Percentiles rank a stretch among this genome's conserved stretches.
Evolutionary conservation across 129 eudicot species (phyloP).

Genomic region (Tanacetum coccineum): DNA sequence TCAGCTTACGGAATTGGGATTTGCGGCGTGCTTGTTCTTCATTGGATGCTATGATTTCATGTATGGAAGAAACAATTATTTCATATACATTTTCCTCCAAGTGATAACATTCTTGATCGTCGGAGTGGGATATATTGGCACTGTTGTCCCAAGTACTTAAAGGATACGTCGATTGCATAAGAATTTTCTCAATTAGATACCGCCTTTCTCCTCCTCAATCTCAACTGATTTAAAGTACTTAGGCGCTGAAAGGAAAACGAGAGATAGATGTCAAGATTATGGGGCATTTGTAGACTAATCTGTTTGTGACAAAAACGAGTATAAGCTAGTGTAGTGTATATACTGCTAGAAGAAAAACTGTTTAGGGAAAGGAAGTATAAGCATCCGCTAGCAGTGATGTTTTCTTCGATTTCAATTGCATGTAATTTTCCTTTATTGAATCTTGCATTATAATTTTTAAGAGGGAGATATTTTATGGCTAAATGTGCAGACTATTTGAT

Average conservation of each 20-base stretch:
- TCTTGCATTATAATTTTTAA: conserved; percentile 13
- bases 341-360: conserved; percentile 8
- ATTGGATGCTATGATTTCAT: conserved; percentile 79
- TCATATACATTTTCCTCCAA: conserved; percentile 83
- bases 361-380: conserved; percentile 13
- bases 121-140: conserved; percentile 89
- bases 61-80: conserved; percentile 65
- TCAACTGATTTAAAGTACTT: conserved; percentile 15
- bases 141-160: conserved; percentile 53
- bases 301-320: conserved; percentile 7
- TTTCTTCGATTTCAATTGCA: conserved; percentile 10
- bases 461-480: conserved; percentile 10
- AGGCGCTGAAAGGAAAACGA: background rate
- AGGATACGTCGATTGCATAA: background rate
- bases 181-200: background rate
- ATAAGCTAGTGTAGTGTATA: conserved; percentile 7
- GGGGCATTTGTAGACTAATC: background rate
- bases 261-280: background rate
- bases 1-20: conserved; percentile 58
- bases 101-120: conserved; percentile 72
- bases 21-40: conserved; percentile 71
- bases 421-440: background rate
- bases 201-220: background rate
- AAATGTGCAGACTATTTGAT: background rate
- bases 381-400: conserved; percentile 10